Percentiles rank a stretch among this genome's conserved stretches.
These are phyloP conservation scores for Colletotrichum noveboracense DNA, from an alignment of 2,329 filamentous ascomycete species.

Conservation along the genomic window DNA sequence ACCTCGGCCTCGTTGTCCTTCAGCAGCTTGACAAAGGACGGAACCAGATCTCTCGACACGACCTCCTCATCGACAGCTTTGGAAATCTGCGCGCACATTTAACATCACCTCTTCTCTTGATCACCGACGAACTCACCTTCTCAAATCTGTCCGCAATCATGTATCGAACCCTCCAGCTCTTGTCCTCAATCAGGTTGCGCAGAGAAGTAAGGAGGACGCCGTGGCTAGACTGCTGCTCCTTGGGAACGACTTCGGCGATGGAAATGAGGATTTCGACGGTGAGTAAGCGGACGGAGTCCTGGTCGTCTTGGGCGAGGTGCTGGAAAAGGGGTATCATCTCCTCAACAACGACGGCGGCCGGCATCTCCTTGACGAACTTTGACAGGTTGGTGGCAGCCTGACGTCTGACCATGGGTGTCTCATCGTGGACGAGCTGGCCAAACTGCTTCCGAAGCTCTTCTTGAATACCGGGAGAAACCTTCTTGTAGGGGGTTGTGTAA, in stretches of 20 bases:
- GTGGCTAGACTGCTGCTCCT: conserved; percentile 97
- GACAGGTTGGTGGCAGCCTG: conserved; percentile 95
- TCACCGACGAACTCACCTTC: conserved; percentile 65
- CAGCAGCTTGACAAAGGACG: conserved; percentile 94
- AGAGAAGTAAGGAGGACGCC: conserved; percentile 90
- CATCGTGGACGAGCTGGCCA: conserved; percentile 91
- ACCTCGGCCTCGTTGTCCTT: conserved; percentile 99
- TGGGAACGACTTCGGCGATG: conserved; percentile 95
- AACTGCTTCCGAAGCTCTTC: conserved; percentile 93
- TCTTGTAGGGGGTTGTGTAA: conserved; percentile 91
- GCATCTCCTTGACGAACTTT: conserved; percentile 98
- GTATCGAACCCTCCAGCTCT: conserved; percentile 98
- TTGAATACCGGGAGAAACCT: conserved; percentile 86
- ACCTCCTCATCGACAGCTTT: conserved; percentile 99
- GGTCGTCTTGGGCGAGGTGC: conserved; percentile 93
- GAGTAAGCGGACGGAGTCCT: conserved; percentile 94
- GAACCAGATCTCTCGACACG: conserved; percentile 89
- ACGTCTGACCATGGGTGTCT: conserved; percentile 98
- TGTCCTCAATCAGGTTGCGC: conserved; percentile 95
- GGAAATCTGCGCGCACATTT: conserved; percentile 70
- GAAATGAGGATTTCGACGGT: conserved; percentile 97
- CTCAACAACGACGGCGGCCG: conserved; percentile 86
- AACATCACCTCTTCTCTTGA: conserved; percentile 19
- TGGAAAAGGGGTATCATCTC: conserved; percentile 99
- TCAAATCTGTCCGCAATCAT: conserved; percentile 99